Conservation (phyloP, 2,329 filamentous ascomycete species). For the Hypoxylon sp. region DNA sequence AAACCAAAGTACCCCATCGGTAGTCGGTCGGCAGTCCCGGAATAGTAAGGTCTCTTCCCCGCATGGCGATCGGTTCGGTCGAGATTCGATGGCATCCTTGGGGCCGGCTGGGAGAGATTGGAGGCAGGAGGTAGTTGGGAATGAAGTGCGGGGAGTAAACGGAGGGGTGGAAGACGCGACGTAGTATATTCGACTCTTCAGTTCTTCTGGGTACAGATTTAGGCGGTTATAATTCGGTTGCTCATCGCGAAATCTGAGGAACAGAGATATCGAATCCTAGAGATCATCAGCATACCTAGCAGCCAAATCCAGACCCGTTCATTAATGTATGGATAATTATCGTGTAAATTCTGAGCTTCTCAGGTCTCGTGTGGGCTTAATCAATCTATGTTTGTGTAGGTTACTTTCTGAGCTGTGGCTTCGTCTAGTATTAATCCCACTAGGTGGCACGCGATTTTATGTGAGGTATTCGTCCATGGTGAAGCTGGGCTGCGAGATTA, state of each 20-base stretch:
- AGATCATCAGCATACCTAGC: neutral
- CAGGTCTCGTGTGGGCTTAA: neutral
- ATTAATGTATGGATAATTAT: neutral
- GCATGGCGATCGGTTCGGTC: slow-evolving; percentile 4
- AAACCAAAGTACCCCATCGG: slow-evolving; percentile 9
- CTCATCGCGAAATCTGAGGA: neutral
- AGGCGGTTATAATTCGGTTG: neutral
- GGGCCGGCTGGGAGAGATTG: too few species aligned
- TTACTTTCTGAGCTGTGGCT: neutral
- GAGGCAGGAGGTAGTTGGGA: too few species aligned
- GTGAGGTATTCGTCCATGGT: neutral
- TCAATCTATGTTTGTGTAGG: neutral
- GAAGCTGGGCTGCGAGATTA: neutral
- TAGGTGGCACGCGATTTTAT: neutral
- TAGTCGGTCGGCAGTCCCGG: slow-evolving; percentile 25
- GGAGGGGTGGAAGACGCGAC: neutral
- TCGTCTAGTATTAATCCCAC: neutral
- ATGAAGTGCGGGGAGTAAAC: neutral
- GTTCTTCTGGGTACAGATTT: neutral
- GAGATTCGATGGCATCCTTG: neutral
- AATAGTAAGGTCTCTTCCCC: slow-evolving; percentile 11
- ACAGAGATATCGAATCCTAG: too few species aligned
- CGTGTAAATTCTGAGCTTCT: neutral
- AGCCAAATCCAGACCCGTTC: neutral
- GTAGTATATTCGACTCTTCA: neutral